Conservation (phyloP, 768 basidiomycete species). For the Ephemerocybe angulata region DNA sequence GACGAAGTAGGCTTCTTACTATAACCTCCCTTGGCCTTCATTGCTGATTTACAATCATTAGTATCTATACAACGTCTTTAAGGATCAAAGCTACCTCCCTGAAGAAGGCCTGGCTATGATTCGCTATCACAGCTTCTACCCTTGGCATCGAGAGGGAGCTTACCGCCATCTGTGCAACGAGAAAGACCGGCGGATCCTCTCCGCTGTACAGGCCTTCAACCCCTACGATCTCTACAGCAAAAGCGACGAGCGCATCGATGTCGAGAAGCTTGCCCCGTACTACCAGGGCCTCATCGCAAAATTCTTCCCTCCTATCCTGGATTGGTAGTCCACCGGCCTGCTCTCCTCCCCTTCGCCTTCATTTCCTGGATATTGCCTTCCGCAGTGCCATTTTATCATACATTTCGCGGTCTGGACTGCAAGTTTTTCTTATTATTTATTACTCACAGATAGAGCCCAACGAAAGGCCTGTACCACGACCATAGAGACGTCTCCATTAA, state of each 20-base stretch:
- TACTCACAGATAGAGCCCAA: no score
- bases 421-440: no score
- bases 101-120: constrained; percentile 87
- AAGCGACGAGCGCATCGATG: constrained; percentile 63
- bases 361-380: no score
- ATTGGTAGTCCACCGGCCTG: constrained; percentile 57
- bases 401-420: no score
- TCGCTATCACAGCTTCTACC: constrained; percentile 93
- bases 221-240: constrained; percentile 95
- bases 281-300: constrained; percentile 79
- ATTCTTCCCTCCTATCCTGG: constrained; percentile 77
- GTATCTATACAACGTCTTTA: constrained; percentile 83
- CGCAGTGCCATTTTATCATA: no score
- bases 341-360: neutral
- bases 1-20: constrained; percentile 60
- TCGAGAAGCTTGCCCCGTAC: constrained; percentile 70
- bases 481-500: no score
- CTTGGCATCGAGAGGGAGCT: constrained; percentile 89
- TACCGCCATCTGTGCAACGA: constrained; percentile 78
- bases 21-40: constrained; percentile 2
- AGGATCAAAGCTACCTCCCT: constrained; percentile 78
- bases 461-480: no score
- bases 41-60: constrained; percentile 23
- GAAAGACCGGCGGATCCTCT: constrained; percentile 59
- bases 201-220: constrained; percentile 83